Percentiles rank a stretch among this genome's conserved stretches.
Evolutionary conservation across 2,329 filamentous ascomycete species (phyloP).

Genomic region (Diaporthe caulivora): DNA sequence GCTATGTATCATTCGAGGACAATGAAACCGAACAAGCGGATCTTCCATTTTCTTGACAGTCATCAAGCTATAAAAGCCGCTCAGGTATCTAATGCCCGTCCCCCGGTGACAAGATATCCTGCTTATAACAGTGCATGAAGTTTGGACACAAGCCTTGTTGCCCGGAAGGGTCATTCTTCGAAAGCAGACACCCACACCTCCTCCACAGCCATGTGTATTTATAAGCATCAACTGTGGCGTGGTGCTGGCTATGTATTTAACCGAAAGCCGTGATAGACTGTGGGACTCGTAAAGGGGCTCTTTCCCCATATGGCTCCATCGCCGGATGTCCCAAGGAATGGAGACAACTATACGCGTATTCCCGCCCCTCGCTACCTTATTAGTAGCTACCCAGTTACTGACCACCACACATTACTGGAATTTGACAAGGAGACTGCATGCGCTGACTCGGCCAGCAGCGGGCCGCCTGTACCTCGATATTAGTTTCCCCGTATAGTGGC

Average conservation of each 20-base stretch:
- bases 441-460: neutral
- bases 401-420: neutral
- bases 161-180: neutral
- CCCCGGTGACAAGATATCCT: no score
- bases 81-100: no score
- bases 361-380: neutral
- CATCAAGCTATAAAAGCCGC: no score
- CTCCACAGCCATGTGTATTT: neutral
- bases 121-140: no score
- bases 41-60: no score
- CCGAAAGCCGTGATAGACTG: neutral
- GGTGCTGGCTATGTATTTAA: neutral
- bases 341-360: neutral
- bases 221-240: neutral
- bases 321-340: neutral
- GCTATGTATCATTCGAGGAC: no score
- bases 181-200: neutral
- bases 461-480: neutral
- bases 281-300: neutral
- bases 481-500: neutral
- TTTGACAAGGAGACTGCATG: neutral
- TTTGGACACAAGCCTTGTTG: neutral
- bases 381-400: neutral
- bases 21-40: no score
- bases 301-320: neutral